phyloP scores from a whole-genome alignment of 495 filamentous ascomycete species.

The Copromyces sp. region DNA sequence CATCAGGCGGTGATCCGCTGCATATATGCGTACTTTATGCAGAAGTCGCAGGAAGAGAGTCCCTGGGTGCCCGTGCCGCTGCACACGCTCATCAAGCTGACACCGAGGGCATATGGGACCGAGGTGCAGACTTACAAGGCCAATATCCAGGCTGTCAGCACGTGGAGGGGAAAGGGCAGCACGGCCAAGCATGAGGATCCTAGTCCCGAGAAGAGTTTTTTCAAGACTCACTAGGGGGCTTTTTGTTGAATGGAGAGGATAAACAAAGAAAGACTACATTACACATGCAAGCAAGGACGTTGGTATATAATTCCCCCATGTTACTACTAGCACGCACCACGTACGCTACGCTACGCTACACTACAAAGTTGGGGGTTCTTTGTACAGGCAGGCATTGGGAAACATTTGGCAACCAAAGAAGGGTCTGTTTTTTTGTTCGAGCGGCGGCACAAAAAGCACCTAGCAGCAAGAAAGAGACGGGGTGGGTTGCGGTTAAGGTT shows the following conservation, averaged over 20 bases:
- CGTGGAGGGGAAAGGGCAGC: conserved; percentile 85
- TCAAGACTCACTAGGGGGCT: not conserved
- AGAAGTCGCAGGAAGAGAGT: conserved; percentile 78
- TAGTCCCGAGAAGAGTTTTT: conserved; percentile 18
- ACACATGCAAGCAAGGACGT: not conserved
- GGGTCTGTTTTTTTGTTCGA: not conserved
- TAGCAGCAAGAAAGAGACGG: not conserved
- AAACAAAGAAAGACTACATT: not conserved
- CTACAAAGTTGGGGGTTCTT: not conserved
- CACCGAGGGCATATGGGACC: conserved; percentile 87
- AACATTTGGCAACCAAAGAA: not conserved
- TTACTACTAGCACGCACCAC: not conserved
- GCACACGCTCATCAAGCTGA: conserved; percentile 92
- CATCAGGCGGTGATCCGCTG: conserved; percentile 94
- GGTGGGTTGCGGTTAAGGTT: not conserved
- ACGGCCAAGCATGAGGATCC: conserved; percentile 62
- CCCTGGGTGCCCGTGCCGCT: conserved; percentile 94
- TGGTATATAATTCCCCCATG: not conserved
- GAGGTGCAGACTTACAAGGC: conserved; percentile 77
- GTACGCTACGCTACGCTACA: not conserved
- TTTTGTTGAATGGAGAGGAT: not conserved
- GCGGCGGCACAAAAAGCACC: not conserved
- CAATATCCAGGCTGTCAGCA: conserved; percentile 88
- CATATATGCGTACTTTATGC: conserved; percentile 98
- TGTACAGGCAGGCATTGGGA: not conserved